Percentiles rank a stretch among this genome's conserved stretches.
Conservation (phyloP, 2,329 filamentous ascomycete genomes). For the Cercospora canescens region DNA sequence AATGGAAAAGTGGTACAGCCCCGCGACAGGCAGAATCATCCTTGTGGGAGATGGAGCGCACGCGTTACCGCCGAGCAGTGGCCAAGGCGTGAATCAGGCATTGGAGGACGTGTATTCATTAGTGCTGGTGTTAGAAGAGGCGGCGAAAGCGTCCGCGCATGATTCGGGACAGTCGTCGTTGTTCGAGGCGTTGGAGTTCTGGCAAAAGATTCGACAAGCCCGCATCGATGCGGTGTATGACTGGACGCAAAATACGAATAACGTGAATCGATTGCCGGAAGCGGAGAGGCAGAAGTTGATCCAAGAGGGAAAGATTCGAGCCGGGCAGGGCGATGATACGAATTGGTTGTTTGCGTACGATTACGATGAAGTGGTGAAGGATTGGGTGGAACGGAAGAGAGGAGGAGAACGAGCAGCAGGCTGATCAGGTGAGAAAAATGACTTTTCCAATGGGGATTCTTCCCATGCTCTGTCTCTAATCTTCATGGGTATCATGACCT, state of each 20-base stretch:
- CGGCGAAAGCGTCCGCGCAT: too few species aligned
- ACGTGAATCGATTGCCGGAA: conserved; percentile 27
- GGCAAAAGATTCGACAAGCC: conserved; percentile 28
- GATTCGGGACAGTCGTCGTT: too few species aligned
- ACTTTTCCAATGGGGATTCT: not conserved
- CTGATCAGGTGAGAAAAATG: not conserved
- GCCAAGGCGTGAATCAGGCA: conserved; percentile 58
- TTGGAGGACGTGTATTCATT: conserved; percentile 57
- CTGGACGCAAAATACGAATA: conserved; percentile 23
- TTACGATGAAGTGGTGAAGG: conserved; percentile 21
- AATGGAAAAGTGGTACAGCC: conserved; percentile 48
- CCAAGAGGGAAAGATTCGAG: conserved; percentile 22
- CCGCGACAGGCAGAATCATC: conserved; percentile 45
- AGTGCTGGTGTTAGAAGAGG: conserved; percentile 38
- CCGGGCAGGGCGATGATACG: conserved; percentile 21
- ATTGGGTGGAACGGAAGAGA: conserved; percentile 12
- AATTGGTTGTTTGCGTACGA: conserved; percentile 22
- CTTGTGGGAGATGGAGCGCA: conserved; percentile 60
- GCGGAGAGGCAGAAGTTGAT: conserved; percentile 23
- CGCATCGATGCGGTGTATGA: conserved; percentile 26
- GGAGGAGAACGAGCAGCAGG: not conserved
- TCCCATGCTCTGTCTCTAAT: not conserved
- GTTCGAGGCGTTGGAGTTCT: conserved; percentile 21
- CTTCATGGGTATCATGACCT: not conserved
- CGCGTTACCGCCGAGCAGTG: conserved; percentile 54